phyloP scores from a whole-genome alignment of 768 basidiomycete genomes.

The Mycena crocata region DNA sequence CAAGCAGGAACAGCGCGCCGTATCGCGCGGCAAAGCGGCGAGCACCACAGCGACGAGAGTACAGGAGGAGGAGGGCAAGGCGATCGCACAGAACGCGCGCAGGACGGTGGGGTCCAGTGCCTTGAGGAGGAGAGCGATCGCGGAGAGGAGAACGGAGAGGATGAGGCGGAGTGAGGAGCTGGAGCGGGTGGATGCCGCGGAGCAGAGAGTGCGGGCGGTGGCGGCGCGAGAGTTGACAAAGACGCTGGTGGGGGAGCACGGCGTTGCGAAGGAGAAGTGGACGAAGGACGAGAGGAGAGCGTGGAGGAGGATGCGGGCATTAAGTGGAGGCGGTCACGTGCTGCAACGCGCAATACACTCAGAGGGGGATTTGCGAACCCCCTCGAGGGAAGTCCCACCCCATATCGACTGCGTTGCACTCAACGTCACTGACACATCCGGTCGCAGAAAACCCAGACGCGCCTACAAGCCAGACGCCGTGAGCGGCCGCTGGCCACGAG shows the following conservation, averaged over 20 bases:
- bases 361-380: slow-evolving; percentile 24
- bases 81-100: neutral
- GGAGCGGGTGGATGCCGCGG: neutral
- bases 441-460: slow-evolving; percentile 3
- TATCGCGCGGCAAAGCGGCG: too few species aligned
- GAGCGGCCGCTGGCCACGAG: slow-evolving; percentile 1
- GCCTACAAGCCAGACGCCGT: neutral
- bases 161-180: neutral
- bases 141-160: neutral
- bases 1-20: too few species aligned
- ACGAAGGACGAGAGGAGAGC: slow-evolving; percentile 2
- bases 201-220: neutral
- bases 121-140: slow-evolving; percentile 2
- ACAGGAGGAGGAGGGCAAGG: neutral
- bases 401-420: neutral
- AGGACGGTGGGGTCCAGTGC: neutral
- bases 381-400: slow-evolving; percentile 28
- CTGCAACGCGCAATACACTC: slow-evolving; percentile 13
- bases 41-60: too few species aligned
- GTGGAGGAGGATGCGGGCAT: slow-evolving; percentile 3
- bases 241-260: slow-evolving; percentile 1
- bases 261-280: neutral
- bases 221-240: neutral
- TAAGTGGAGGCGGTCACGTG: slow-evolving; percentile 10
- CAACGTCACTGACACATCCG: slow-evolving; percentile 19